These are phyloP conservation scores for Xylariaceae sp. DNA, from an alignment of 2,329 filamentous ascomycete genomes.

Conservation along the genomic window DNA sequence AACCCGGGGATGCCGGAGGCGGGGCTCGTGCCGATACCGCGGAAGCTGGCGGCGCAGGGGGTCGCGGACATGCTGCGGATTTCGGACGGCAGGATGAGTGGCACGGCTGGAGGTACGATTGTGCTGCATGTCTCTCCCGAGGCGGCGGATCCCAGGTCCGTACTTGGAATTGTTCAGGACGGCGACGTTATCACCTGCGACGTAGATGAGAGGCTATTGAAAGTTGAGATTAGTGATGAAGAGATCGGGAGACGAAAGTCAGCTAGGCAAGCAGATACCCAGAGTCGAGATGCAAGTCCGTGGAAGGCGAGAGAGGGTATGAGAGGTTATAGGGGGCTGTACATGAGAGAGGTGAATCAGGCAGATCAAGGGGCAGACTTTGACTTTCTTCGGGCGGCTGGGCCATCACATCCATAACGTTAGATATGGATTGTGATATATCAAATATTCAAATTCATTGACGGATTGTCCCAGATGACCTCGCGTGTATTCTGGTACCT, in stretches of 20 bases:
- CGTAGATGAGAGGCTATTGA: slow-evolving; percentile 59
- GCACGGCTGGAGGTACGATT: slow-evolving; percentile 85
- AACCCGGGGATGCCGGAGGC: slow-evolving; percentile 94
- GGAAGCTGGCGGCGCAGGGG: slow-evolving; percentile 71
- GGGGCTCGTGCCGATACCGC: slow-evolving; percentile 57
- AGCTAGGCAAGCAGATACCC: slow-evolving; percentile 49
- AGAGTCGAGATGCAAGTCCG: slow-evolving; percentile 19
- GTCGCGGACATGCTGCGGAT: slow-evolving; percentile 78
- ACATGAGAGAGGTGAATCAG: slow-evolving; percentile 56
- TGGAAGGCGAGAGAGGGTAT: slow-evolving; percentile 34
- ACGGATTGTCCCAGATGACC: too few species aligned
- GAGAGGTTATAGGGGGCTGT: slow-evolving; percentile 56
- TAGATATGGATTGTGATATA: too few species aligned
- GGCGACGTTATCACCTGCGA: slow-evolving; percentile 80
- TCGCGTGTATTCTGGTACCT: too few species aligned
- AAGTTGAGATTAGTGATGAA: slow-evolving; percentile 59
- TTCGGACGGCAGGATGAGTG: slow-evolving; percentile 83
- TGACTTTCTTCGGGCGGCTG: slow-evolving; percentile 52
- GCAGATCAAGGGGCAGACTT: slow-evolving; percentile 58
- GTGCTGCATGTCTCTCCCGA: slow-evolving; percentile 86
- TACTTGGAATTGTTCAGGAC: slow-evolving; percentile 70
- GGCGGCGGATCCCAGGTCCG: slow-evolving; percentile 69
- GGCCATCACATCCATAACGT: slow-evolving; percentile 19
- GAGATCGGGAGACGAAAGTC: slow-evolving; percentile 61
- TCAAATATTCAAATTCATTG: too few species aligned